Base-by-base conservation (phyloP, 2,329 filamentous ascomycete genomes). In the Sporothrix pseudoabietina region DNA sequence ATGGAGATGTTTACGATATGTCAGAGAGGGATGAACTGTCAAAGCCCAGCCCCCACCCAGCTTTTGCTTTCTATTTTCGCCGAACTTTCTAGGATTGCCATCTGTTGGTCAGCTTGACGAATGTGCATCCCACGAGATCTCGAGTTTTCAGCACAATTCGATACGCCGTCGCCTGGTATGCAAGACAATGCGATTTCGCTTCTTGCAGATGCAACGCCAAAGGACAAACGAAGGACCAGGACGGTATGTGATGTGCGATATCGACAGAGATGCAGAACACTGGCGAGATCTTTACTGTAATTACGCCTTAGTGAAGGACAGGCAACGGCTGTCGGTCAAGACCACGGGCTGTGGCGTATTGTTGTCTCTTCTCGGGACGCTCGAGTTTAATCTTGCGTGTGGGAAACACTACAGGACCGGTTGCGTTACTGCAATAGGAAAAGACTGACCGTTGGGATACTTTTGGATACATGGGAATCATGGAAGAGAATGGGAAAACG, bases 101-200 rank as follows among this genome's bases (percentile, higher is more conserved):
- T 5, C 63, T 16, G 14, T 32, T 49, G 63, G 39, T 49, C 14
- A 14, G 26, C 44, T 66, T 35, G 61, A 66, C 22, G 14, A n/a
- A 52, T n/a, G 8, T 52, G 44, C 41, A 35, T 12, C 30, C 14
- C 22, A 16, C 44, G n/a, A 30, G 44, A 52, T 35, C 44, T 12
- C 44, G 16, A 44, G 16, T 5, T 68, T 10, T 52, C 8, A 32
- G 47, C 22, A 35, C 14, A 35, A 52, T 52, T 19, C 44, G 65
- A 49, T 35, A 52, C n/a, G 26, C 10, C 26, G 44, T 32, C 44
- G 30, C 22, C 44, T 35, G 65, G 16, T 32, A 66, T 66, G 65
- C 65, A 41, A 55, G 49, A 69, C 49, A 55, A 39, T 26, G 66
- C 55, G 66, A 69, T 69, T 41, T 69, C 66, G 66, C 66, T 69